Percentiles rank a stretch among this genome's conserved stretches.
Conservation (phyloP, 306 rosid genomes). For the Dalbergia cultrata region DNA sequence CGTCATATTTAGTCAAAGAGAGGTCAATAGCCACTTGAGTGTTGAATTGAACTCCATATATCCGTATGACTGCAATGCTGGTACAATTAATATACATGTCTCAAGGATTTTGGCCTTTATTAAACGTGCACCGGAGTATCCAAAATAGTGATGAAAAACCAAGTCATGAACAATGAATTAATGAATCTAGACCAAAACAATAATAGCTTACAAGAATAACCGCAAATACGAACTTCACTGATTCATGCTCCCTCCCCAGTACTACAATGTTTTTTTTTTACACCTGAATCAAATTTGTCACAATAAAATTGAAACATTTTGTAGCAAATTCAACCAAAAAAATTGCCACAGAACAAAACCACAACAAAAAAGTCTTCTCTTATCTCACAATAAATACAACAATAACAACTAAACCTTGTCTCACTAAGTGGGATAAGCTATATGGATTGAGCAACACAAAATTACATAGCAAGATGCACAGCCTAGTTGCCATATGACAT, state of each 20-base stretch:
- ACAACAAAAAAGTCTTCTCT: too few relatives aligned
- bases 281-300: not conserved
- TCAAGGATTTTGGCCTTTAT: not conserved
- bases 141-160: not conserved
- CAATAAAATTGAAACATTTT: not conserved
- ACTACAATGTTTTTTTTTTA: not conserved
- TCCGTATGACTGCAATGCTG: not conserved
- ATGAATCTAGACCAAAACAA: not conserved
- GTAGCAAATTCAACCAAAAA: not conserved
- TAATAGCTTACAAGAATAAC: not conserved
- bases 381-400: too few relatives aligned
- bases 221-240: not conserved
- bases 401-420: too few relatives aligned
- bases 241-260: constrained; percentile 6
- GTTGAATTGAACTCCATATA: constrained; percentile 10
- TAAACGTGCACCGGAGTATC: not conserved
- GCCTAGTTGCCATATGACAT: constrained; percentile 18
- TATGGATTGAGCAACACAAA: not conserved
- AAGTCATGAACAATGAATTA: not conserved
- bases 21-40: not conserved
- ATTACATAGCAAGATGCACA: constrained; percentile 18
- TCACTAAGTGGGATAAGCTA: too few relatives aligned
- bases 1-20: not conserved
- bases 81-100: not conserved
- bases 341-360: not conserved